These are phyloP conservation scores for Thalassiosira profunda DNA, from an alignment of 108 stramenopile genomes.

Conservation along the genomic window DNA sequence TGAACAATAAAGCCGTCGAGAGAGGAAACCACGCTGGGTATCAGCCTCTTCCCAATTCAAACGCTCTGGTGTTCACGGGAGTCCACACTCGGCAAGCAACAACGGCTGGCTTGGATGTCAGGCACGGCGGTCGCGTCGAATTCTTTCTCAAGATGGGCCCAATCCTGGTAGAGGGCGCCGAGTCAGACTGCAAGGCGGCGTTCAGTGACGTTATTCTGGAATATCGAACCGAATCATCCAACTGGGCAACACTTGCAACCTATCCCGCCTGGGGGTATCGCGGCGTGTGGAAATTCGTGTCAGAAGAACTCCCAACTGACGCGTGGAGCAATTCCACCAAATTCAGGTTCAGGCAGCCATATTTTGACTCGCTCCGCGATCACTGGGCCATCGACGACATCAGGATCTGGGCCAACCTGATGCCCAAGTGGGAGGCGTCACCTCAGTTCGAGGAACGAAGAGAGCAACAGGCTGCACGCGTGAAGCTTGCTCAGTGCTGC, in stretches of 20 bases:
- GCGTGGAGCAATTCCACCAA: constrained; percentile 34
- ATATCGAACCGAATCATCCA: background rate
- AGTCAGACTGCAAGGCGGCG: constrained; percentile 27
- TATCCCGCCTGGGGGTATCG: constrained; percentile 41
- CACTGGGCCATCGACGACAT: constrained; percentile 48
- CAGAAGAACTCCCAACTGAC: constrained; percentile 19
- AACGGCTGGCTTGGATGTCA: constrained; percentile 22
- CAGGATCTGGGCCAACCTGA: constrained; percentile 25
- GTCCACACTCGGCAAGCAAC: constrained; percentile 23
- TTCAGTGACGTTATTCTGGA: constrained; percentile 42
- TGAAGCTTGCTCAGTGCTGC: constrained; percentile 22
- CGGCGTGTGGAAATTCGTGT: constrained; percentile 22
- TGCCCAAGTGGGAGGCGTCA: constrained; percentile 22
- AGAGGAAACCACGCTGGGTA: constrained; percentile 23
- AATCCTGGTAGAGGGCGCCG: background rate
- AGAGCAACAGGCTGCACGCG: background rate
- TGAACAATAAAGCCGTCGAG: constrained; percentile 20
- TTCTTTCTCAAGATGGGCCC: constrained; percentile 47
- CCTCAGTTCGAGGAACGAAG: constrained; percentile 7
- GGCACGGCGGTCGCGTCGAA: constrained; percentile 33
- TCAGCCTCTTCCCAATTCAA: constrained; percentile 10
- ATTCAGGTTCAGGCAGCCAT: constrained; percentile 30
- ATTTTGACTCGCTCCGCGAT: constrained; percentile 30
- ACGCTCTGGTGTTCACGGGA: constrained; percentile 44
- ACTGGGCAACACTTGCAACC: constrained; percentile 15